Evolutionary conservation across 768 basidiomycete species (phyloP), one percentile per base, ranked within the genome.

Genomic region (Pisolithus sp.): DNA sequence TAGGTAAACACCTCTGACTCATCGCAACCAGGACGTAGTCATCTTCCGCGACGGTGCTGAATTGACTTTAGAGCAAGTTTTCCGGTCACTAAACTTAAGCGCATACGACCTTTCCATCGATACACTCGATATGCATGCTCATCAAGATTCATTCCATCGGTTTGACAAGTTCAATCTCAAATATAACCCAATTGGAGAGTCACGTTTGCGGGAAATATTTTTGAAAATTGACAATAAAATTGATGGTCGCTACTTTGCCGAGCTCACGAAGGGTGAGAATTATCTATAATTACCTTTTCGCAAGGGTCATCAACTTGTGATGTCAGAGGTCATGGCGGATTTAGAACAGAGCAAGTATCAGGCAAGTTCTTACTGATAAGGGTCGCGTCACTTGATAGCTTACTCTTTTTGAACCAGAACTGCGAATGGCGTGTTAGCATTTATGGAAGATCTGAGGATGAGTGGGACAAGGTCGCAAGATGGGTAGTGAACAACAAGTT

Each of bases 51-150:
- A 99, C 59, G 92, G 86, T 5, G 82, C 85, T 13, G 82, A 92
- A 59, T 74, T 98, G 15, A 96, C 92, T 0, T 76, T 99, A 1
- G 77, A 83, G 46, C 83, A 98, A 73, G 96, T 99, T n/a, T 99
- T 99, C 71, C 80, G 96, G 62, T 94, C 92, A 12, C 80, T 99
- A 26, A 85, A 94, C 59, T 74, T 99, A 38, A 94, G 89, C 1
- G 95, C 96, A 2, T 99, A 99, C 67, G 96, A 99, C 59, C 79
- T 99, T 31, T 96, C 93, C 10, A 98, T 99, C 64, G 96, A 99
- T 64, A 99, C 96, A 3, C 80, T 99, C 38, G 96, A 99, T 64
- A 99, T 99, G 96, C 96, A 98, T 57, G 96, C 95, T 0, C 95
- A 99, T 67, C 87, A 90, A 57, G 94, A 96, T 62, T 90, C 93